A percentile compares a stretch with the other conserved stretches of the same genome.
These are phyloP conservation scores for Avena atlantica DNA, from an alignment of 176 grass and related monocot genomes.

Conservation along the genomic window DNA sequence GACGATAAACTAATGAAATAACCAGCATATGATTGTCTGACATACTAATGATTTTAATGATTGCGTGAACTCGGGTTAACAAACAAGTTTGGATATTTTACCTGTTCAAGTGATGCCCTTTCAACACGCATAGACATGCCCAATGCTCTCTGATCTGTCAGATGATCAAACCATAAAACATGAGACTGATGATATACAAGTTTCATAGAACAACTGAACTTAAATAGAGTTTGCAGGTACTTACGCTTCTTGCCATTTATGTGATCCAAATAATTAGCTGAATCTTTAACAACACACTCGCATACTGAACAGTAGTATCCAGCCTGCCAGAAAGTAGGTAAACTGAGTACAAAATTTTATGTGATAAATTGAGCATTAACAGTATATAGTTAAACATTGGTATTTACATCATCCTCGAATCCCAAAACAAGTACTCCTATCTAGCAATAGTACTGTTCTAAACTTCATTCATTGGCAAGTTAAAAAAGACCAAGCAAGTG, in stretches of 20 bases:
- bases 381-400: not conserved
- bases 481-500: not conserved
- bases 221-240: conserved; percentile 44
- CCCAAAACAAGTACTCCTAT: not conserved
- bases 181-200: conserved; percentile 5
- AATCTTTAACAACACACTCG: conserved; percentile 99
- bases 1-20: not conserved
- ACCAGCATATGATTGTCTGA: not conserved
- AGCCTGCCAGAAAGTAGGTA: conserved; percentile 63
- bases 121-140: conserved; percentile 99
- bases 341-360: conserved; percentile 11
- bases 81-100: conserved; percentile 44
- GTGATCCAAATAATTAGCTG: conserved; percentile 97
- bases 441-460: not conserved
- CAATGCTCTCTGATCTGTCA: conserved; percentile 97
- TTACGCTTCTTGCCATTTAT: conserved; percentile 99
- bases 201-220: conserved; percentile 30
- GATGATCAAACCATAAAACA: conserved; percentile 45
- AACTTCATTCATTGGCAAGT: not conserved
- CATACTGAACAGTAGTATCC: conserved; percentile 98
- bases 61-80: not conserved
- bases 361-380: not conserved
- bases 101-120: conserved; percentile 93
- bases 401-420: not conserved
- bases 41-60: conserved; percentile 5